Conservation (phyloP, 2,329 filamentous ascomycete species). For the Geosmithia putterillii region DNA sequence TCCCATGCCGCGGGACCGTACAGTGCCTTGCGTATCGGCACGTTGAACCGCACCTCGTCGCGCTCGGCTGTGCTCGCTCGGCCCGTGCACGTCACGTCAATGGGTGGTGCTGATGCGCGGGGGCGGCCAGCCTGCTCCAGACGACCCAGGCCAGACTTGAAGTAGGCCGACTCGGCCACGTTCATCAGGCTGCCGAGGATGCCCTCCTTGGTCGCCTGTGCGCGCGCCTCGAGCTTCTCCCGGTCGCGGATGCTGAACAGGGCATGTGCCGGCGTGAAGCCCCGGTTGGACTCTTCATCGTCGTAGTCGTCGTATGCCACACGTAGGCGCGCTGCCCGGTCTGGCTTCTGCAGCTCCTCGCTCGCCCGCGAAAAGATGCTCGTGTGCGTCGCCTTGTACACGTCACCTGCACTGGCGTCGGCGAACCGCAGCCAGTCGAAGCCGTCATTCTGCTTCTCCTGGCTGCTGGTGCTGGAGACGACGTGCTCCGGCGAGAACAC, state of each 20-base stretch:
- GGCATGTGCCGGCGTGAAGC: conserved; percentile 60
- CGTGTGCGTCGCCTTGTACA: conserved; percentile 54
- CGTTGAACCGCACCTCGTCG: conserved; percentile 67
- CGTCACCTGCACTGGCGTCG: conserved; percentile 63
- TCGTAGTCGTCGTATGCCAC: conserved; percentile 58
- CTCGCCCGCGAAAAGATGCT: conserved; percentile 65
- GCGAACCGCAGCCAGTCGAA: conserved; percentile 90
- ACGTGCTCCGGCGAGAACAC: conserved; percentile 80
- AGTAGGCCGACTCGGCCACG: conserved; percentile 54
- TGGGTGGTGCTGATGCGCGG: conserved; percentile 72
- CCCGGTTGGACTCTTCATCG: conserved; percentile 26
- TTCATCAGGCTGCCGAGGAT: conserved; percentile 67
- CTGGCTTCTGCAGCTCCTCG: conserved; percentile 38
- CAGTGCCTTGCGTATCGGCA: conserved; percentile 59
- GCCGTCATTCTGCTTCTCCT: conserved; percentile 41
- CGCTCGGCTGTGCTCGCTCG: conserved; percentile 54
- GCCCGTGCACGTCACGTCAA: conserved; percentile 66
- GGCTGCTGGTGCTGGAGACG: conserved; percentile 26
- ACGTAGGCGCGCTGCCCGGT: conserved; percentile 53
- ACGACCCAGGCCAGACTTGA: conserved; percentile 57
- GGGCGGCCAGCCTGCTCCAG: conserved; percentile 75
- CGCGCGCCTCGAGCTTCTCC: conserved; percentile 51
- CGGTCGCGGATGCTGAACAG: conserved; percentile 71
- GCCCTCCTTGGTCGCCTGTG: conserved; percentile 60
- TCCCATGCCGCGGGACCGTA: conserved; percentile 53